These are phyloP conservation scores for Kentomonas sorsogonicus DNA, from an alignment of 208 protist genomes.

Conservation along the genomic window DNA sequence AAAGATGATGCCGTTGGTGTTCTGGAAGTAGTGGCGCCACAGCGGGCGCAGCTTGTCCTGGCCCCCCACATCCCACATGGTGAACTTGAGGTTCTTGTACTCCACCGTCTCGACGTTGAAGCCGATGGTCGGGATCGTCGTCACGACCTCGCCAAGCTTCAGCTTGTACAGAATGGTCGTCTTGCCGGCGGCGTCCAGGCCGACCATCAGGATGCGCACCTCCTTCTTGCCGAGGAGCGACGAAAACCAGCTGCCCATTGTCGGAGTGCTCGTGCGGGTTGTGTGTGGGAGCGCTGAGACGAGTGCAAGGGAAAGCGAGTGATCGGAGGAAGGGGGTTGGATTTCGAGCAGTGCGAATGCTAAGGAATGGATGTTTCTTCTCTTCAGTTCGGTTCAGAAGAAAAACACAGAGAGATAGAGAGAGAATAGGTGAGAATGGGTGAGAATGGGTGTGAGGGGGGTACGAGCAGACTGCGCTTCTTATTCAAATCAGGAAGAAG, in stretches of 20 bases:
- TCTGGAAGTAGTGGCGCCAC: conserved; percentile 97
- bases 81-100: conserved; percentile 97
- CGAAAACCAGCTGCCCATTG: conserved; percentile 57
- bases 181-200: conserved; percentile 97
- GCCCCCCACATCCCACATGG: conserved; percentile 95
- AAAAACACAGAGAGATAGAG: neutral
- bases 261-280: neutral
- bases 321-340: neutral
- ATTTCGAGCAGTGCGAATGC: neutral
- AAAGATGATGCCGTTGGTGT: conserved; percentile 96
- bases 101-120: conserved; percentile 97
- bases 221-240: conserved; percentile 94
- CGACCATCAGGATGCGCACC: conserved; percentile 97
- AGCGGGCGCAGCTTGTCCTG: conserved; percentile 95
- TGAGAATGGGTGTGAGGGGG: neutral
- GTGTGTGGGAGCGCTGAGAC: neutral
- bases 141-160: conserved; percentile 95
- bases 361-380: neutral
- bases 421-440: neutral
- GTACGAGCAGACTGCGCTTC: neutral
- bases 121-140: conserved; percentile 97
- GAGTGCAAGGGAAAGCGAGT: neutral
- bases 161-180: conserved; percentile 98
- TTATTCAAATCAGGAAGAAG: neutral
- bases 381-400: neutral